Evolutionary conservation across 495 filamentous ascomycete genomes (phyloP).

Genomic region (Letharia lupina): DNA sequence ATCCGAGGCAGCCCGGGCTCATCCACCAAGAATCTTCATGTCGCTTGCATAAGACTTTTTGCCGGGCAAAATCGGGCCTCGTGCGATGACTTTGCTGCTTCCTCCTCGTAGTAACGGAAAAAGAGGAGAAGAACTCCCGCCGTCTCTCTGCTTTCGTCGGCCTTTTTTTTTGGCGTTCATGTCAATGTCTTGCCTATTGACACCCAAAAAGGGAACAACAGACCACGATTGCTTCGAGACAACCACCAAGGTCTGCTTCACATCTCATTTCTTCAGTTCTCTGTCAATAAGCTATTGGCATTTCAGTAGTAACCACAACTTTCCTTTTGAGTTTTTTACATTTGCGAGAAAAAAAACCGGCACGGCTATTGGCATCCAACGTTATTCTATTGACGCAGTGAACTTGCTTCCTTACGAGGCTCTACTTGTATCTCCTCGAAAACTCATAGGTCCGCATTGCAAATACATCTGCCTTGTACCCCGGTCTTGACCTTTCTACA

Average conservation of each 20-base stretch:
- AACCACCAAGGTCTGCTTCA: constrained; percentile 13
- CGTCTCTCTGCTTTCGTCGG: constrained; percentile 5
- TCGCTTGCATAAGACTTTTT: neutral
- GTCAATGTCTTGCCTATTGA: constrained; percentile 27
- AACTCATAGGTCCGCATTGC: neutral
- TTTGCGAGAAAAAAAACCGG: neutral
- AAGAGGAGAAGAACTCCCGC: too few species aligned
- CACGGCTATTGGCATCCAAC: constrained; percentile 15
- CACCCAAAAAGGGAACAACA: constrained; percentile 26
- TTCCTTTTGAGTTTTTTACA: constrained; percentile 19
- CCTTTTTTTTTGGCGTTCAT: neutral
- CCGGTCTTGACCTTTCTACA: neutral
- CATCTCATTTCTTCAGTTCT: neutral
- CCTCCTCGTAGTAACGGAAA: neutral
- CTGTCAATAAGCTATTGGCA: constrained; percentile 11
- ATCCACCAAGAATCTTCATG: neutral
- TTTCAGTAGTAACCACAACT: neutral
- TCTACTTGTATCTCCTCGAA: constrained; percentile 6
- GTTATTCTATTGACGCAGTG: constrained; percentile 9
- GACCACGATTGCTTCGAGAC: constrained; percentile 9
- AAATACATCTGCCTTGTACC: neutral
- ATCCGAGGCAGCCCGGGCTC: neutral
- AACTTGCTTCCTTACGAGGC: constrained; percentile 19
- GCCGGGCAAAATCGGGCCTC: neutral
- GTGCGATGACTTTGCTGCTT: neutral